Conservation (phyloP, 2,329 filamentous ascomycete species). For the Plectosphaerella cucumerina region DNA sequence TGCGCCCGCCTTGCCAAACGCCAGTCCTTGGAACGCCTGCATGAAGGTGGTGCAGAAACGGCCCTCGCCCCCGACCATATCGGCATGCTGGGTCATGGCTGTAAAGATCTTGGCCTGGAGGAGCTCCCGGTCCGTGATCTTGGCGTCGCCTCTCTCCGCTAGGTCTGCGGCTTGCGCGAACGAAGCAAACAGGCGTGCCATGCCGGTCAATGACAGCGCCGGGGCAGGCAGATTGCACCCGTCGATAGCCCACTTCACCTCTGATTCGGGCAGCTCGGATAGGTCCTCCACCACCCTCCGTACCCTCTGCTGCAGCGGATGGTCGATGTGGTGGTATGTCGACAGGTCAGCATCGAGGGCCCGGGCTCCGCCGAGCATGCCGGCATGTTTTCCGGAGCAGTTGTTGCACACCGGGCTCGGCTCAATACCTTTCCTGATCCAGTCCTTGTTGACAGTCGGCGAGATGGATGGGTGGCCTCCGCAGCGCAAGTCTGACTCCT, state of each 20-base stretch:
- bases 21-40: constrained; percentile 26
- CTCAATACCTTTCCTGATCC: constrained; percentile 31
- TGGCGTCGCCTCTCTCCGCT: not conserved
- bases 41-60: constrained; percentile 44
- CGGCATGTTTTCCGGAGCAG: constrained; percentile 44
- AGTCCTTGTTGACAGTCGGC: constrained; percentile 27
- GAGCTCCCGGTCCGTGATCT: constrained; percentile 7
- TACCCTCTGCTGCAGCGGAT: constrained; percentile 35
- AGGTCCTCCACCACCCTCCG: constrained; percentile 30
- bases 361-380: constrained; percentile 38
- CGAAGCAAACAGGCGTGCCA: constrained; percentile 29
- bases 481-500: constrained; percentile 33
- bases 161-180: constrained; percentile 29
- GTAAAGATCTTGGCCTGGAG: constrained; percentile 30
- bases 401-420: constrained; percentile 37
- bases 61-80: constrained; percentile 38
- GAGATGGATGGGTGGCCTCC: constrained; percentile 35
- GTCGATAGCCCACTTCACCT: constrained; percentile 37
- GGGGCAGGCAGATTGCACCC: constrained; percentile 45
- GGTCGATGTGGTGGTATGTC: constrained; percentile 28
- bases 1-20: constrained; percentile 44
- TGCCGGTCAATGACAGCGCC: constrained; percentile 28
- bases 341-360: constrained; percentile 24
- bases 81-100: constrained; percentile 36
- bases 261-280: constrained; percentile 17